phyloP scores from a whole-genome alignment of 768 basidiomycete genomes.

The Lactarius pseudohatsudake region DNA sequence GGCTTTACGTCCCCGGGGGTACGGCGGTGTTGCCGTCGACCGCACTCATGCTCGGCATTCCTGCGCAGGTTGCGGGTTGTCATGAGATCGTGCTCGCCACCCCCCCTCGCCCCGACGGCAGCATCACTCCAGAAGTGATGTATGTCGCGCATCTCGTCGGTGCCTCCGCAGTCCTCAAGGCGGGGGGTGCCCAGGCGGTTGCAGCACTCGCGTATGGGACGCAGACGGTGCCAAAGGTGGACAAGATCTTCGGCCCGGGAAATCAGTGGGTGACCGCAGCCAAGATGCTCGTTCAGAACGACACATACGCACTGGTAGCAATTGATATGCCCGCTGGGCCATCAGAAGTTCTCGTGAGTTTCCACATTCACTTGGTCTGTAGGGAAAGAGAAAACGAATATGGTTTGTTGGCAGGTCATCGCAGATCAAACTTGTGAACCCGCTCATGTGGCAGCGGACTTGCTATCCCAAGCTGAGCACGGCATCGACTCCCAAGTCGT shows the following conservation, averaged over 20 bases:
- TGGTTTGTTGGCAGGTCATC: constrained; percentile 63
- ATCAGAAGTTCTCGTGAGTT: constrained; percentile 90
- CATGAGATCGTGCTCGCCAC: constrained; percentile 90
- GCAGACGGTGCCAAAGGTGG: constrained; percentile 91
- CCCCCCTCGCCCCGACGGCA: constrained; percentile 91
- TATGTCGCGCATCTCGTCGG: constrained; percentile 93
- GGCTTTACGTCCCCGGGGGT: constrained; percentile 95
- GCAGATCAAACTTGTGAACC: constrained; percentile 86
- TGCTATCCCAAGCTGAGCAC: constrained; percentile 97
- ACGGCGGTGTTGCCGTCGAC: constrained; percentile 96
- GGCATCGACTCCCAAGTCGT: constrained; percentile 98
- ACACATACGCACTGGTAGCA: constrained; percentile 91
- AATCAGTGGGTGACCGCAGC: constrained; percentile 99
- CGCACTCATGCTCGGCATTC: constrained; percentile 96
- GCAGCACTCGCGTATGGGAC: constrained; percentile 98
- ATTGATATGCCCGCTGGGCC: constrained; percentile 99
- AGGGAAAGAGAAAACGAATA: neutral
- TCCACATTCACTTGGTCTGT: neutral
- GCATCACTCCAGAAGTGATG: constrained; percentile 94
- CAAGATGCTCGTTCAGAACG: constrained; percentile 99
- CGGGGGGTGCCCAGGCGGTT: constrained; percentile 95
- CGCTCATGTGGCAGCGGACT: constrained; percentile 92
- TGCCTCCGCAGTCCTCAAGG: constrained; percentile 86
- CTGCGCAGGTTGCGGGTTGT: constrained; percentile 96
- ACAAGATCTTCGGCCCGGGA: constrained; percentile 99